Percentiles rank a stretch among this genome's conserved stretches.
These are phyloP conservation scores for Cinchona pubescens DNA, from an alignment of 257 asterid species.

Conservation along the genomic window DNA sequence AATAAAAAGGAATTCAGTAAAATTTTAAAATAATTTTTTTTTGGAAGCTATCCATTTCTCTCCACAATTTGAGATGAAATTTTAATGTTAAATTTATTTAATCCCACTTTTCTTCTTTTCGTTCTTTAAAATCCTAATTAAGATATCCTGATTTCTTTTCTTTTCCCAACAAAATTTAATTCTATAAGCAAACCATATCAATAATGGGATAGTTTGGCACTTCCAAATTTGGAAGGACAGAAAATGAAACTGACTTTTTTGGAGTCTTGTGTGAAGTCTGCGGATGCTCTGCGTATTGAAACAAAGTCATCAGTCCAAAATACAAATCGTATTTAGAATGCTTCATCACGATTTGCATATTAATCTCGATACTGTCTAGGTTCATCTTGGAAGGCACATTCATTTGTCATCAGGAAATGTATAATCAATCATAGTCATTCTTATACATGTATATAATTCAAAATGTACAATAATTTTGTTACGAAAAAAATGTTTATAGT, in stretches of 20 bases:
- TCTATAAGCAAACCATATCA: too few relatives aligned
- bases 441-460: background rate
- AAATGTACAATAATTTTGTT: too few relatives aligned
- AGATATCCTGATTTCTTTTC: background rate
- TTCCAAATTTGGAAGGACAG: too few relatives aligned
- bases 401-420: too few relatives aligned
- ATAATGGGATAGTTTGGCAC: too few relatives aligned
- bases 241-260: too few relatives aligned
- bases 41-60: too few relatives aligned
- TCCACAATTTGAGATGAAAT: too few relatives aligned
- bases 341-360: background rate
- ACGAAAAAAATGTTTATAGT: background rate
- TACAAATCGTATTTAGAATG: background rate
- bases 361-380: background rate
- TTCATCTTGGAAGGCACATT: too few relatives aligned
- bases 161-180: background rate
- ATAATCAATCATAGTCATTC: background rate
- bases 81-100: too few relatives aligned
- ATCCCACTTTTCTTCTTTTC: background rate
- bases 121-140: background rate
- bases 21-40: too few relatives aligned
- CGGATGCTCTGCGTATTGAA: background rate
- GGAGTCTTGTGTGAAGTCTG: background rate
- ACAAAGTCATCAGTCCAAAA: background rate
- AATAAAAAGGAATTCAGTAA: too few relatives aligned